A percentile compares a stretch with the other conserved stretches of the same genome.
phyloP scores from a whole-genome alignment of 345 rosid genomes.

The Hypericum androsaemum region DNA sequence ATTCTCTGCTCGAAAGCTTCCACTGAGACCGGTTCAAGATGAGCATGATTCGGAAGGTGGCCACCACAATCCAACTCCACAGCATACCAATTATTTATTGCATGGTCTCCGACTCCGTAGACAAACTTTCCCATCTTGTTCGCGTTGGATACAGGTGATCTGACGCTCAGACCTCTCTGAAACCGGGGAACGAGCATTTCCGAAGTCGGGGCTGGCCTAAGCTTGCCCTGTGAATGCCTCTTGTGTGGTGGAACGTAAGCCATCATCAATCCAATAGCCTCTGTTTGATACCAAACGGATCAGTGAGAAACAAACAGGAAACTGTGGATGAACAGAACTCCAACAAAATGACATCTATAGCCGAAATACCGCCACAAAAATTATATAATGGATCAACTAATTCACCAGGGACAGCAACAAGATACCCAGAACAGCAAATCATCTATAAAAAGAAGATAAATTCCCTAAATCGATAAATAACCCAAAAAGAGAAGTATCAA shows the following conservation, averaged over 20 bases:
- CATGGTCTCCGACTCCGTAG: slow-evolving; percentile 13
- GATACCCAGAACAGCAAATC: too few species aligned
- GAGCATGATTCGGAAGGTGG: slow-evolving; percentile 13
- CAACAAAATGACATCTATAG: too few species aligned
- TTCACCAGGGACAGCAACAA: too few species aligned
- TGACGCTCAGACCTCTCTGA: background rate
- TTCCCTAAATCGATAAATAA: too few species aligned
- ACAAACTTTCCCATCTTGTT: slow-evolving; percentile 5
- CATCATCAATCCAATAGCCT: too few species aligned
- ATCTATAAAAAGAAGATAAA: too few species aligned
- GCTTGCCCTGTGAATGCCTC: slow-evolving; percentile 10
- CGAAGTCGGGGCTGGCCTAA: slow-evolving; percentile 8
- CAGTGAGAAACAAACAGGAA: too few species aligned
- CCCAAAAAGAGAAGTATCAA: too few species aligned
- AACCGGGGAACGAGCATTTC: slow-evolving; percentile 3
- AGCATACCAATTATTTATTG: slow-evolving; percentile 18
- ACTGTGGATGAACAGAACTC: too few species aligned
- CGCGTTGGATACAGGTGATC: background rate
- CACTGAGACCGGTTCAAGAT: slow-evolving; percentile 11
- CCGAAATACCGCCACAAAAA: too few species aligned
- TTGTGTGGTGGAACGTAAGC: slow-evolving; percentile 15
- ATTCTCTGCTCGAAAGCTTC: slow-evolving; percentile 1
- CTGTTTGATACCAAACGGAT: too few species aligned
- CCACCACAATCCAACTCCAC: slow-evolving; percentile 10
- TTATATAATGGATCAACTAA: too few species aligned